These are phyloP conservation scores for Panicum virgatum DNA, from an alignment of 202 grass and related monocot genomes.

Conservation along the genomic window DNA sequence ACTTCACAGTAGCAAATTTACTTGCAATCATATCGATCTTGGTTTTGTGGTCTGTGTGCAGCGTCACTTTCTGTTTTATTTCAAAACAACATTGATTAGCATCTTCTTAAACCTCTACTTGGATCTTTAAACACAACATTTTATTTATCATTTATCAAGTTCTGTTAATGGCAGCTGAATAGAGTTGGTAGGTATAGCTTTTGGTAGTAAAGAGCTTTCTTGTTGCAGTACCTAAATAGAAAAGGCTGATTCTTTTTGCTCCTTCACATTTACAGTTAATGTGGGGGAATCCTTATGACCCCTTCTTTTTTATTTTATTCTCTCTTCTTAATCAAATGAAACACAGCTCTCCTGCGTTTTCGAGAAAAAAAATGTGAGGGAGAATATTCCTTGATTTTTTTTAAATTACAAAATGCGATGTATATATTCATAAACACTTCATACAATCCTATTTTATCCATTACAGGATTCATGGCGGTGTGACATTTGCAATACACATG, in stretches of 20 bases:
- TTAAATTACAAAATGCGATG: background rate
- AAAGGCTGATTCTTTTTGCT: constrained; percentile 19
- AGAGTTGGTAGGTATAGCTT: constrained; percentile 5
- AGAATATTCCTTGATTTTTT: background rate
- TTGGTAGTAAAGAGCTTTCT: constrained; percentile 7
- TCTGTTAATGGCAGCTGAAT: constrained; percentile 9
- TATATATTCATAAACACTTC: constrained; percentile 18
- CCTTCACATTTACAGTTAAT: constrained; percentile 19
- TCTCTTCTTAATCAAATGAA: too few relatives aligned
- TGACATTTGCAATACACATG: constrained; percentile 72
- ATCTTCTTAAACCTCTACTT: constrained; percentile 8
- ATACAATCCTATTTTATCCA: constrained; percentile 33
- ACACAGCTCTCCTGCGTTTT: too few relatives aligned
- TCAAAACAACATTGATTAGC: constrained; percentile 12
- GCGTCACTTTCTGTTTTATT: background rate
- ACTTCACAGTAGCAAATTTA: background rate
- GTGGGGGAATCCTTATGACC: background rate
- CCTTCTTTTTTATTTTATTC: too few relatives aligned
- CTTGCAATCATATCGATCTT: background rate
- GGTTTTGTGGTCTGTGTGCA: background rate
- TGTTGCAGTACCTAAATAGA: constrained; percentile 12
- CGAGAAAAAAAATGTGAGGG: background rate
- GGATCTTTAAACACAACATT: too few relatives aligned
- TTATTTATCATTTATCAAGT: too few relatives aligned
- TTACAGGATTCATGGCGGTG: constrained; percentile 86